Base-by-base conservation (phyloP, 2,329 filamentous ascomycete genomes). In the Exophiala viscosa region DNA sequence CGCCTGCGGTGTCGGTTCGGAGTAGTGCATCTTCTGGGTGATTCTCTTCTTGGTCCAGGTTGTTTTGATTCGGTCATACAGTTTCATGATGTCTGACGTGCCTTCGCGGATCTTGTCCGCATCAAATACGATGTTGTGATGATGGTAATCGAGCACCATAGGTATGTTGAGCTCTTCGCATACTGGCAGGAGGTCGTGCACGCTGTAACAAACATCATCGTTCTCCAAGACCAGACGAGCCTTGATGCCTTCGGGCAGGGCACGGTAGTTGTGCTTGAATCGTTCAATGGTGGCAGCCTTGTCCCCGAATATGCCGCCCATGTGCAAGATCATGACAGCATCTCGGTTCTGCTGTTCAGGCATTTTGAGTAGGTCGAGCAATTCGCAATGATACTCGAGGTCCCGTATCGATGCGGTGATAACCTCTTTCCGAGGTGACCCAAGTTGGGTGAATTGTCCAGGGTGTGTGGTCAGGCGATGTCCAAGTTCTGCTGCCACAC, bases 21-120 rank as follows among this genome's bases (percentile, higher is more conserved):
- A 95, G 70, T 96, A 96, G 65, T 97, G 92, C 90, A 96, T 96
- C 72, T 97, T 97, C 63, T 93, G 92, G 2, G 77, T 90, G 59
- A 96, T 96, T 1, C 78, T 74, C 67, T 96, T 97, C 28, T 82
- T 79, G 1, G 79, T 81, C 92, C 92, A 97, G 0, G 90, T 96
- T 2, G 85, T 83, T 39, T 81, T 78, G 64, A 97, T 97, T 3
- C 86, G 83, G 0, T 85, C 84, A 56, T 82, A 93, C 0, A 96
- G 72, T 1, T 76, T 69, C 44, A 87, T 84, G 58, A 97, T 90
- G 62, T 95, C 91, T 15, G 82, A 76, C 0, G 90, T 96, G 1
- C 91, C 90, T 70, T 96, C 91, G 2, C 90, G 84, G 42, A 95
- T 73, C 60, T 87, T 71, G 5, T 75, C 76, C 0, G 79, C 65